phyloP scores from a whole-genome alignment of 1,284 basidiomycete genomes.

The Omphalotus olearius region DNA sequence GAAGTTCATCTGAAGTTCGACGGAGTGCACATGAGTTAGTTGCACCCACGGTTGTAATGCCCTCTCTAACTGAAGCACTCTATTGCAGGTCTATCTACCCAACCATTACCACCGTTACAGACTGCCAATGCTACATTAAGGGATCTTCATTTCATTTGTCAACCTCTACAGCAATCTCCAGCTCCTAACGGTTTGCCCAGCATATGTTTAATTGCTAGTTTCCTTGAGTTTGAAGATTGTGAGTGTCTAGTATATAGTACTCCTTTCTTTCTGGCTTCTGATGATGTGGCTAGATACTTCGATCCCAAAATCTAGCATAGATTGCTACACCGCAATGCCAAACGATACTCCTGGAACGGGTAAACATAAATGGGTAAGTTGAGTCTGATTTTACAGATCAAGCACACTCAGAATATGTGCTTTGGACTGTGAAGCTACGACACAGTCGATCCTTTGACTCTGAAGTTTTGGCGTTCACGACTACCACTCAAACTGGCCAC shows the following conservation, averaged over 20 bases:
- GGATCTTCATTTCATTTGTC: slow-evolving; percentile 19
- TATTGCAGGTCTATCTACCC: slow-evolving; percentile 16
- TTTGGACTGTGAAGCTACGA: slow-evolving; percentile 29
- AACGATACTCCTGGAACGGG: slow-evolving; percentile 10
- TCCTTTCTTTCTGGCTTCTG: background rate
- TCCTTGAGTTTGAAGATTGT: slow-evolving; percentile 62
- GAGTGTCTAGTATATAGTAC: slow-evolving; percentile 20
- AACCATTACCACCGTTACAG: slow-evolving; percentile 24
- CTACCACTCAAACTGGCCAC: slow-evolving; percentile 23
- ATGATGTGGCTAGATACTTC: slow-evolving; percentile 34
- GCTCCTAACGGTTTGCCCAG: slow-evolving; percentile 15
- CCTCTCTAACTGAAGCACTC: slow-evolving; percentile 10
- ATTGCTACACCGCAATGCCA: slow-evolving; percentile 32
- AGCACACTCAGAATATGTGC: background rate
- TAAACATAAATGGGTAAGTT: slow-evolving; percentile 26
- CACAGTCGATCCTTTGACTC: slow-evolving; percentile 37
- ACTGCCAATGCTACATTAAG: slow-evolving; percentile 20
- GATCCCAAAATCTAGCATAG: slow-evolving; percentile 45
- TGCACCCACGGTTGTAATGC: slow-evolving; percentile 3
- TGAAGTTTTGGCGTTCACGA: slow-evolving; percentile 37
- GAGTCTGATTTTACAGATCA: slow-evolving; percentile 1
- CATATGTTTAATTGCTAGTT: slow-evolving; percentile 48
- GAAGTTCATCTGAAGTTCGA: slow-evolving; percentile 53
- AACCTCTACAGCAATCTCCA: slow-evolving; percentile 13
- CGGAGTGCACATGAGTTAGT: slow-evolving; percentile 38